Conservation (phyloP, 2,329 filamentous ascomycete genomes). For the Fusarium mangiferae region DNA sequence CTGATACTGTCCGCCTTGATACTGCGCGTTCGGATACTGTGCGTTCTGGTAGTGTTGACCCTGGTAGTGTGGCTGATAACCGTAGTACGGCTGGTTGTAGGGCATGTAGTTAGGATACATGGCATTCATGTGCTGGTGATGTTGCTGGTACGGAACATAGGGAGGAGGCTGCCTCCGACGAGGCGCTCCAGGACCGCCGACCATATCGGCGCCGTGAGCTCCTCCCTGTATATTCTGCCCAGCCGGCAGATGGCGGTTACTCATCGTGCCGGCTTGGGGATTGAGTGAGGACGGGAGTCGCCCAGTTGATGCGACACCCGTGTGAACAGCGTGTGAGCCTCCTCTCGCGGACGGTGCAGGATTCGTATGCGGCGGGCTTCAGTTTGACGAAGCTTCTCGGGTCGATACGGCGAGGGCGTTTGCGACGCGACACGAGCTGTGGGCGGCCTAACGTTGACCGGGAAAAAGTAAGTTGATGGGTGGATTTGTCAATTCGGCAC, state of each 20-base stretch:
- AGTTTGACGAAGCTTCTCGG: constrained; percentile 35
- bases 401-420: constrained; percentile 6
- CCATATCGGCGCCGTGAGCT: constrained; percentile 50
- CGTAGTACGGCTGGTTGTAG: constrained; percentile 61
- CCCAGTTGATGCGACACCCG: constrained; percentile 49
- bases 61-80: constrained; percentile 67
- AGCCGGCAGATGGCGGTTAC: constrained; percentile 79
- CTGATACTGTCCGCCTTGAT: constrained; percentile 35
- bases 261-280: constrained; percentile 80
- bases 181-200: constrained; percentile 50
- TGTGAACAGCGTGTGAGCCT: constrained; percentile 36
- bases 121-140: constrained; percentile 55
- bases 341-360: constrained; percentile 21
- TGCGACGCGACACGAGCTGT: constrained; percentile 39
- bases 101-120: constrained; percentile 65
- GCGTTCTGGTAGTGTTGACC: constrained; percentile 43
- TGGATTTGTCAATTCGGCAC: constrained; percentile 9
- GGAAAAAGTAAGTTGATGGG: constrained; percentile 29
- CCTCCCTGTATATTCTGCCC: constrained; percentile 71
- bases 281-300: constrained; percentile 48
- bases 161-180: constrained; percentile 52
- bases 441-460: constrained; percentile 27
- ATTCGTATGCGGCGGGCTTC: constrained; percentile 29
- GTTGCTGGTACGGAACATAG: constrained; percentile 44
- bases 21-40: constrained; percentile 41